These are phyloP conservation scores for Amoebophrya sp. DNA, from an alignment of 169 alveolate species.

Conservation along the genomic window DNA sequence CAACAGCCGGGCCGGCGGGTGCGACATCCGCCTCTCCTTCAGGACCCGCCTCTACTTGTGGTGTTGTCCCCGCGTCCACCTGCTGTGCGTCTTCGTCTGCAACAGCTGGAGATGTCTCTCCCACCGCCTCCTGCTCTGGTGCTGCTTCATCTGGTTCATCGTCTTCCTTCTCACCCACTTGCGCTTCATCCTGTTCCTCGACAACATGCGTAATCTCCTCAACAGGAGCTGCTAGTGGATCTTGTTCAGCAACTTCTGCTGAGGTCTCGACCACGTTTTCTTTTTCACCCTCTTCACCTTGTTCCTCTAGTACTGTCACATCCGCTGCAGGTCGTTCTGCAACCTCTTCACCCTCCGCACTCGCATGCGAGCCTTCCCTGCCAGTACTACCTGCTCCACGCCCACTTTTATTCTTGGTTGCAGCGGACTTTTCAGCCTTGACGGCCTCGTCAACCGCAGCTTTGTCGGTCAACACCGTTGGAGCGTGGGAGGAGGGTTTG, in stretches of 20 bases:
- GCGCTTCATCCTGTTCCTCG: neutral
- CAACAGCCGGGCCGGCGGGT: no score
- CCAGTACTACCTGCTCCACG: no score
- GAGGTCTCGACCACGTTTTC: neutral
- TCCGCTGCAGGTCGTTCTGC: neutral
- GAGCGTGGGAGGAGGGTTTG: no score
- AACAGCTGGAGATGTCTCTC: neutral
- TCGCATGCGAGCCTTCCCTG: no score
- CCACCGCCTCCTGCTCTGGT: neutral
- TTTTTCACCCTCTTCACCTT: neutral
- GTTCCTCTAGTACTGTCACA: neutral
- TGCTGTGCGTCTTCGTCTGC: neutral
- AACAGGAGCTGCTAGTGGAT: neutral
- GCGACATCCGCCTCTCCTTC: neutral
- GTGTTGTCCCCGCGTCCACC: neutral
- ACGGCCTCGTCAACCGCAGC: no score
- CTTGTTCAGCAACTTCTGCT: neutral
- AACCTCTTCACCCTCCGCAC: neutral
- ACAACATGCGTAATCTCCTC: neutral
- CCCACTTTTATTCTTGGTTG: no score
- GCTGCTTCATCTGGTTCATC: neutral
- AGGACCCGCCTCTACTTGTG: neutral
- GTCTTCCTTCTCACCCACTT: neutral
- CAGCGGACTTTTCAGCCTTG: no score
- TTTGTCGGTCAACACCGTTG: no score